A percentile compares a stretch with the other conserved stretches of the same genome.
phyloP scores from a whole-genome alignment of 768 basidiomycete species.

The Boletus subcaerulescens region DNA sequence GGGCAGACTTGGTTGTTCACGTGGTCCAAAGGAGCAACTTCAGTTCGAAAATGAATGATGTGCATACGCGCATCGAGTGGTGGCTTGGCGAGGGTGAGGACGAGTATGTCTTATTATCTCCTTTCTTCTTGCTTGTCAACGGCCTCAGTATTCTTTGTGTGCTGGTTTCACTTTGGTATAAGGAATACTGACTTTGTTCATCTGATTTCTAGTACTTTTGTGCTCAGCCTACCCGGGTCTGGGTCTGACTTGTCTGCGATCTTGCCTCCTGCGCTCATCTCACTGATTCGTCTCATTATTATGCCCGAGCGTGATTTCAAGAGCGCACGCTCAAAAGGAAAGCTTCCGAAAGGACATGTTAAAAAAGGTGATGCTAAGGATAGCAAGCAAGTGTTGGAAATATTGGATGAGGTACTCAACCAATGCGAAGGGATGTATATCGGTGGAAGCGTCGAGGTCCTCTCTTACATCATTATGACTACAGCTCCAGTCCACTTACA shows the following conservation, averaged over 20 bases:
- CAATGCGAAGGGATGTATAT: constrained; percentile 44
- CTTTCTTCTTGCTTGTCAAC: neutral
- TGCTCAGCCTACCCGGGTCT: constrained; percentile 5
- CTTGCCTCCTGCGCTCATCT: constrained; percentile 57
- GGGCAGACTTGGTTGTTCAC: constrained; percentile 64
- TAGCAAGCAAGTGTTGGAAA: constrained; percentile 35
- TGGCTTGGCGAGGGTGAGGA: constrained; percentile 90
- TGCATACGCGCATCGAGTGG: constrained; percentile 69
- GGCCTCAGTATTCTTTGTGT: neutral
- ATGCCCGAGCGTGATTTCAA: constrained; percentile 57
- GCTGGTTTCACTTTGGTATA: neutral
- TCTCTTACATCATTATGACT: neutral
- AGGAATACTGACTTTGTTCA: neutral
- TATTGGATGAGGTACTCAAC: constrained; percentile 49
- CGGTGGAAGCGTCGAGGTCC: constrained; percentile 42
- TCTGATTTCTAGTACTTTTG: constrained; percentile 7
- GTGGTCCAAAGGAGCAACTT: constrained; percentile 24
- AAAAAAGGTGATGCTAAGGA: constrained; percentile 6
- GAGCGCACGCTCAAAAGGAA: constrained; percentile 56
- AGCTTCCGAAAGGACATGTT: constrained; percentile 68
- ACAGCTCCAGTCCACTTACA: neutral
- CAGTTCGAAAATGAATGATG: constrained; percentile 12
- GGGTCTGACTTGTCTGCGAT: constrained; percentile 58
- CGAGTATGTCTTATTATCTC: constrained; percentile 54
- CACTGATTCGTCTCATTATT: constrained; percentile 63